Evolutionary conservation across 2,329 filamentous ascomycete species (phyloP).

Genomic region (Colletotrichum somersetense): DNA sequence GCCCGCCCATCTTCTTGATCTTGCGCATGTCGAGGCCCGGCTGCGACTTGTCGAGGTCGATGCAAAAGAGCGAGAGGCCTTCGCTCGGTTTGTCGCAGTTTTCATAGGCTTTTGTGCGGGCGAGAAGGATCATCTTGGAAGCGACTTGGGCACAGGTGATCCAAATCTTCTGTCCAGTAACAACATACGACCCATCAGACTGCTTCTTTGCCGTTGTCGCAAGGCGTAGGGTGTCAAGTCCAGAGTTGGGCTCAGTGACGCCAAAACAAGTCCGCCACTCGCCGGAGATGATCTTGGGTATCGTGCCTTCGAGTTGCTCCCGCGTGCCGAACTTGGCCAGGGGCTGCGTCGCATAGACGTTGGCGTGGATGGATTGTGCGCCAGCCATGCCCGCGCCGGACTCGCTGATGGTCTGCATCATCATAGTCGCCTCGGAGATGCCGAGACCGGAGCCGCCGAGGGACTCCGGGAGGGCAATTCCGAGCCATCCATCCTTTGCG

Average conservation of each 20-base stretch:
- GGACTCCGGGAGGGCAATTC: conserved; percentile 81
- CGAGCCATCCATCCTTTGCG: conserved; percentile 82
- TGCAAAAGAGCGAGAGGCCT: conserved; percentile 84
- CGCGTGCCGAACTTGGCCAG: conserved; percentile 78
- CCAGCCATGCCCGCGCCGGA: conserved; percentile 84
- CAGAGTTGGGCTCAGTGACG: conserved; percentile 86
- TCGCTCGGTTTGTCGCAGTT: conserved; percentile 78
- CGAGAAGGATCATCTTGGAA: conserved; percentile 84
- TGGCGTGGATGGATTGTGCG: conserved; percentile 72
- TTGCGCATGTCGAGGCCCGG: conserved; percentile 74
- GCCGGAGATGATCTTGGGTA: conserved; percentile 79
- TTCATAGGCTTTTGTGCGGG: conserved; percentile 78
- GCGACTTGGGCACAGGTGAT: conserved; percentile 89
- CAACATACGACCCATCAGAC: conserved; percentile 69
- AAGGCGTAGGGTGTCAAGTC: conserved; percentile 81
- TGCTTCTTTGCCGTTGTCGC: conserved; percentile 71
- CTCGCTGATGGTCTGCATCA: conserved; percentile 86
- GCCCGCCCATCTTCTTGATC: conserved; percentile 89
- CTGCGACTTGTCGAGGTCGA: conserved; percentile 74
- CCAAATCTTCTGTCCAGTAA: conserved; percentile 90
- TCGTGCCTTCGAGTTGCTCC: conserved; percentile 72
- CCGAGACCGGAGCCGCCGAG: conserved; percentile 81
- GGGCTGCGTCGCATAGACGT: conserved; percentile 81
- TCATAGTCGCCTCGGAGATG: conserved; percentile 86
- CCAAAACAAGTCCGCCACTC: conserved; percentile 82